A percentile compares a stretch with the other conserved stretches of the same genome.
phyloP scores from a whole-genome alignment of 2,329 filamentous ascomycete species.

The Moelleriella libera region DNA sequence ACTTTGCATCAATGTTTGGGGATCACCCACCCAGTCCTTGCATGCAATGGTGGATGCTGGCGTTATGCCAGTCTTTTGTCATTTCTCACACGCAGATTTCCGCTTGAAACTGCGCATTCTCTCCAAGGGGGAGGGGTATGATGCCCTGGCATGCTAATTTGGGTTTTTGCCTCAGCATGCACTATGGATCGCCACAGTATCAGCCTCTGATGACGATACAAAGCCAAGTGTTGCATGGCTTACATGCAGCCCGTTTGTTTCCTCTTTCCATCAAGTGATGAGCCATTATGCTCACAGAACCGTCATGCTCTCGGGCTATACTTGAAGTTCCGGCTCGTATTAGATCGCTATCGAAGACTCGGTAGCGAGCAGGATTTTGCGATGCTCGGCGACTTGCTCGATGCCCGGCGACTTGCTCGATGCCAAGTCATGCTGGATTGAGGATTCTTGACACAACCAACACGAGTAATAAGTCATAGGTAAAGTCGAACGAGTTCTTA shows the following conservation, averaged over 20 bases:
- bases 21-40: conserved; percentile 1
- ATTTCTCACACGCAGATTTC: not conserved
- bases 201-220: not conserved
- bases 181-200: not conserved
- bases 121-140: too few relatives aligned
- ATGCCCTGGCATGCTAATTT: not conserved
- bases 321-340: too few relatives aligned
- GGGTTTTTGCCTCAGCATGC: not conserved
- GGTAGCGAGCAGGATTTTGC: too few relatives aligned
- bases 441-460: too few relatives aligned
- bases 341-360: too few relatives aligned
- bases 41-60: not conserved
- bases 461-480: too few relatives aligned
- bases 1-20: conserved; percentile 4
- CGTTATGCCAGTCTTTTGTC: not conserved
- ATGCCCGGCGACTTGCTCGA: too few relatives aligned
- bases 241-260: not conserved
- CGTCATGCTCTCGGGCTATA: too few relatives aligned
- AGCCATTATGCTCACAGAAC: not conserved
- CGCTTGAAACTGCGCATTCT: not conserved
- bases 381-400: too few relatives aligned
- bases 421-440: too few relatives aligned
- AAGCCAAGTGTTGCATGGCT: not conserved
- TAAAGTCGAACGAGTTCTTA: too few relatives aligned
- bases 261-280: not conserved